Evolutionary conservation across 1,284 basidiomycete genomes (phyloP).

Genomic region (Ganoderma meredithae): DNA sequence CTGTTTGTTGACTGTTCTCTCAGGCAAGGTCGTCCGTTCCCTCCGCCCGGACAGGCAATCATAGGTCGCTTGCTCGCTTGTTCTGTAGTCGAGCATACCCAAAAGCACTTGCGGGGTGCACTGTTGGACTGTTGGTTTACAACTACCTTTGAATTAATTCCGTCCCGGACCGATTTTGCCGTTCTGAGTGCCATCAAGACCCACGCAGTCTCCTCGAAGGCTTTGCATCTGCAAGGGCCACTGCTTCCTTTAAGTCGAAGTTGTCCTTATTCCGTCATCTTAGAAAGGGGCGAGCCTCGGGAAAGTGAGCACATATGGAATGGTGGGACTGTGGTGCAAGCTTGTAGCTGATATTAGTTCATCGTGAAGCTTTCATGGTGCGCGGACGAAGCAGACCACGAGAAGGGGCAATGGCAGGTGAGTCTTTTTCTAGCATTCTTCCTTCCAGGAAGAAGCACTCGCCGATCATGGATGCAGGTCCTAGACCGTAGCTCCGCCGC

Average conservation of each 20-base stretch:
- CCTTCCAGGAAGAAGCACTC: not conserved
- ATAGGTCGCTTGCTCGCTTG: conserved; percentile 16
- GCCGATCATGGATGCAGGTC: not conserved
- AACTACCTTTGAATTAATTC: conserved; percentile 23
- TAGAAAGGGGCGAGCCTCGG: not conserved
- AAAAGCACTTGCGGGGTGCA: conserved; percentile 34
- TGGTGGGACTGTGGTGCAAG: not conserved
- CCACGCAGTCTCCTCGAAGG: not conserved
- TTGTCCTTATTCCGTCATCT: not conserved
- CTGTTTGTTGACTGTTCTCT: not conserved
- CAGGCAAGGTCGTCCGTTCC: conserved; percentile 79
- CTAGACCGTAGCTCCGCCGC: not conserved
- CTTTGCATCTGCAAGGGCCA: not conserved
- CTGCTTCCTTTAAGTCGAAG: not conserved
- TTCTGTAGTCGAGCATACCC: conserved; percentile 23
- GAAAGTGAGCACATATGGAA: not conserved
- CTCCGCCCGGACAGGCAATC: conserved; percentile 79
- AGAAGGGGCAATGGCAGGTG: not conserved
- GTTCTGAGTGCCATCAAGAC: conserved; percentile 3
- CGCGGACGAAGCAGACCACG: not conserved
- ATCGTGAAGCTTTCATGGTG: not conserved
- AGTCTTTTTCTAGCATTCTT: not conserved
- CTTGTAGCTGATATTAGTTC: not conserved
- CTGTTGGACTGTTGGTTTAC: conserved; percentile 22
- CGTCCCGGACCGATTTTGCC: conserved; percentile 2